phyloP scores from a whole-genome alignment of 768 basidiomycete genomes.

The Brasilioporus rufonigricans region DNA sequence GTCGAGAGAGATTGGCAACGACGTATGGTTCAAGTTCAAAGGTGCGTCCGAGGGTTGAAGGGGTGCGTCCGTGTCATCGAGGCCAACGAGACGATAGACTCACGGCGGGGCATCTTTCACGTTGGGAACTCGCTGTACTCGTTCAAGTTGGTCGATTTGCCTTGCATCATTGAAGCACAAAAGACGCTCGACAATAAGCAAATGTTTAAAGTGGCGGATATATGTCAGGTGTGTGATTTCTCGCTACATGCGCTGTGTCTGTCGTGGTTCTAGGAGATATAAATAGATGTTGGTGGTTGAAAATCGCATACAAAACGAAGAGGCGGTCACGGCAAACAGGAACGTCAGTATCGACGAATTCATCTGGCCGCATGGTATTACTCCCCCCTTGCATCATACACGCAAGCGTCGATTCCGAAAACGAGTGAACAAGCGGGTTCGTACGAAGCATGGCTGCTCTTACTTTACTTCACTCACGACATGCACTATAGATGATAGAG shows the following conservation, averaged over 20 bases:
- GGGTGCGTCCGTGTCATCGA: conserved; percentile 1
- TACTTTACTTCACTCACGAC: conserved; percentile 4
- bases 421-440: conserved; percentile 76
- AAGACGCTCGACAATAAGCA: conserved; percentile 96
- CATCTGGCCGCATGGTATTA: conserved; percentile 96
- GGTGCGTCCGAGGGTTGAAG: conserved; percentile 42
- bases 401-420: conserved; percentile 92
- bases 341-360: conserved; percentile 92
- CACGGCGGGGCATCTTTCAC: conserved; percentile 87
- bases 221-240: conserved; percentile 73
- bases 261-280: conserved; percentile 2
- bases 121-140: conserved; percentile 77
- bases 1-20: conserved; percentile 72
- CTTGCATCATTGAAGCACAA: conserved; percentile 91
- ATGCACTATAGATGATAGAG: conserved; percentile 72
- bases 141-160: conserved; percentile 94
- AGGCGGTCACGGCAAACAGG: conserved; percentile 56
- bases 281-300: conserved; percentile 91
- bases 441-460: conserved; percentile 18
- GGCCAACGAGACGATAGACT: conserved; percentile 53
- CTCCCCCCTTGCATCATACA: conserved; percentile 87
- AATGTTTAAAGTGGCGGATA: conserved; percentile 98
- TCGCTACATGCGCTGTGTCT: conserved; percentile 6
- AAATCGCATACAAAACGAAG: conserved; percentile 69
- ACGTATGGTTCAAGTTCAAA: conserved; percentile 98